These are phyloP conservation scores for Cercospora zeae-maydis DNA, from an alignment of 2,329 filamentous ascomycete species.

Conservation along the genomic window DNA sequence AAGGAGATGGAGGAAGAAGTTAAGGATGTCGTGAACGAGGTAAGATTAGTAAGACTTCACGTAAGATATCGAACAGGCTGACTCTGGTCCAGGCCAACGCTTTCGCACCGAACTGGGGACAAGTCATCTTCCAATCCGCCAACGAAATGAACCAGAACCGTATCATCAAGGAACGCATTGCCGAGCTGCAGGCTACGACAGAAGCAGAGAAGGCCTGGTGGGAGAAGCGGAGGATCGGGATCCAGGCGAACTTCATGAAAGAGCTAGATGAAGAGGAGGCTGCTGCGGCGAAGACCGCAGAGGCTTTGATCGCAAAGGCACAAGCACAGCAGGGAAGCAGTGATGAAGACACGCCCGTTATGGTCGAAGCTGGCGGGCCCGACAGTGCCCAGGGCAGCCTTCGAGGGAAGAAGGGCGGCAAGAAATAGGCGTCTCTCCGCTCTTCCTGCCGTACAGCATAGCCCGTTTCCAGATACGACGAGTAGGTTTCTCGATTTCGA, in stretches of 20 bases:
- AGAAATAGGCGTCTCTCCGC: constrained; percentile 43
- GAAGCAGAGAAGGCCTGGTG: constrained; percentile 83
- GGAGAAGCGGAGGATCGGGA: constrained; percentile 73
- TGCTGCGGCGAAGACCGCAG: background rate
- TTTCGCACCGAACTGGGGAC: constrained; percentile 82
- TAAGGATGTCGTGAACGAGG: constrained; percentile 88
- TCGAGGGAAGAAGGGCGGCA: constrained; percentile 59
- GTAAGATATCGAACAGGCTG: constrained; percentile 4
- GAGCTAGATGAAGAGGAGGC: constrained; percentile 62
- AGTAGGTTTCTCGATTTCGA: background rate
- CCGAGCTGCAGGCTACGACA: constrained; percentile 68
- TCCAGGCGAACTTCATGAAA: constrained; percentile 75
- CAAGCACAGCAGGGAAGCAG: constrained; percentile 41
- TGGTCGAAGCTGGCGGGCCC: constrained; percentile 64
- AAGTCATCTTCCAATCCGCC: constrained; percentile 93
- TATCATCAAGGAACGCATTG: constrained; percentile 68
- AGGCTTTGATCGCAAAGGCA: constrained; percentile 15
- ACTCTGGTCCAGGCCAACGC: constrained; percentile 70
- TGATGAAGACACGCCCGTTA: constrained; percentile 66
- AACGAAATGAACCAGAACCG: constrained; percentile 92
- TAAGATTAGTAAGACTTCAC: constrained; percentile 41
- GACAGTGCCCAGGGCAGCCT: constrained; percentile 39
- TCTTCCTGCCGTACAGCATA: background rate
- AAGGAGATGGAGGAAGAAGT: constrained; percentile 97
- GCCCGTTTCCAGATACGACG: background rate